These are phyloP conservation scores for Psilocybe subaeruginosa DNA, from an alignment of 768 basidiomycete genomes.

Conservation along the genomic window DNA sequence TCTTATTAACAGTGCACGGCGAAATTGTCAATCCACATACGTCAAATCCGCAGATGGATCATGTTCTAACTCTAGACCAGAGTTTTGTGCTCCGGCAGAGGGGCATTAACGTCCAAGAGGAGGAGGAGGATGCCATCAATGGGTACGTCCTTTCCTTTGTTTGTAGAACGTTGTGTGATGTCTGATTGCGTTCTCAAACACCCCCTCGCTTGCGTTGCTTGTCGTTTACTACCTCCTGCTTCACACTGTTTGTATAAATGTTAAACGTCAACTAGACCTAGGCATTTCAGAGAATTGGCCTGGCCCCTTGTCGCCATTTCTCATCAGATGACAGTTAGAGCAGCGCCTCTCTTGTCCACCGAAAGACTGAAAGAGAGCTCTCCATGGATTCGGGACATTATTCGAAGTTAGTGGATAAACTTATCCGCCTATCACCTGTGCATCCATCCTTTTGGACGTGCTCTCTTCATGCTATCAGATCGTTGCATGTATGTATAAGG, in stretches of 20 bases:
- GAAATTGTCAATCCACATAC: constrained; percentile 21
- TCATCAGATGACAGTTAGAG: constrained; percentile 32
- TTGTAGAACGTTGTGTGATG: neutral
- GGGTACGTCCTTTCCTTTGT: constrained; percentile 10
- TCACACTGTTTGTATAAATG: neutral
- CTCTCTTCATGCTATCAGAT: neutral
- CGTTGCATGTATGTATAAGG: neutral
- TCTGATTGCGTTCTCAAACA: neutral
- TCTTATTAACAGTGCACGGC: constrained; percentile 30
- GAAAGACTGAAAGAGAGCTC: constrained; percentile 17
- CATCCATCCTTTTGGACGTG: neutral
- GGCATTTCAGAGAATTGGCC: neutral
- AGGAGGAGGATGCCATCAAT: constrained; percentile 4
- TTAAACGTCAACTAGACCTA: neutral
- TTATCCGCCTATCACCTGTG: neutral
- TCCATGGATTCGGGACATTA: constrained; percentile 20
- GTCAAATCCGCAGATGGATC: constrained; percentile 16
- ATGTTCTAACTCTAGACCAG: constrained; percentile 27
- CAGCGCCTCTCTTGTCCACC: constrained; percentile 17
- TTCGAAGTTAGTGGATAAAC: neutral
- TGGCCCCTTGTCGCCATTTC: constrained; percentile 33
- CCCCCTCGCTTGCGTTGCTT: neutral
- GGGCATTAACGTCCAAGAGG: constrained; percentile 1
- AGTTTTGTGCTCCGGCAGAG: constrained; percentile 29
- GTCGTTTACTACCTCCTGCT: neutral